A percentile compares a stretch with the other conserved stretches of the same genome.
Evolutionary conservation across 1,139 yeast species (phyloP).

Genomic region (Geotrichum bryndzae): DNA sequence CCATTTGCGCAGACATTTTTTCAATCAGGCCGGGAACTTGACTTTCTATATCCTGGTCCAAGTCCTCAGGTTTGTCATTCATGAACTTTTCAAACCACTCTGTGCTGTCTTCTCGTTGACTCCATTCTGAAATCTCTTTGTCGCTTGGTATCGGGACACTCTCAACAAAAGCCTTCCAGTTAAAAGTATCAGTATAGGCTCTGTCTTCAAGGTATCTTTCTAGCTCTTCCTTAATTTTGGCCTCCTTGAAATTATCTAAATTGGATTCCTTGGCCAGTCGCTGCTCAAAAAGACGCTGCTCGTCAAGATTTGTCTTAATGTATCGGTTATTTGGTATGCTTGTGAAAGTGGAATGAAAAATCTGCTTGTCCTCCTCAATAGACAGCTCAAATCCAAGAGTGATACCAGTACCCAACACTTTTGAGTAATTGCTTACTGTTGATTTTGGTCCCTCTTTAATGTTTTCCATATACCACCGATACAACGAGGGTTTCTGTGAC

Average conservation of each 20-base stretch:
- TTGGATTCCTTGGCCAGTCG: neutral
- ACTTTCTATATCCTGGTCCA: constrained; percentile 16
- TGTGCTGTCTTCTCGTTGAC: neutral
- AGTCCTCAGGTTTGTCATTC: constrained; percentile 10
- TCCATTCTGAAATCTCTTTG: neutral
- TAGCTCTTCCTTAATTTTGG: neutral
- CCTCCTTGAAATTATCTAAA: constrained; percentile 4
- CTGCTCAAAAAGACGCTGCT: constrained; percentile 8
- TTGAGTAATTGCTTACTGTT: constrained; percentile 15
- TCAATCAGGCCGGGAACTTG: constrained; percentile 25
- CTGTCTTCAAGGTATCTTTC: constrained; percentile 10
- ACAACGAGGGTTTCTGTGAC: neutral
- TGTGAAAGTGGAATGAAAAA: neutral
- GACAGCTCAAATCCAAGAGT: constrained; percentile 7
- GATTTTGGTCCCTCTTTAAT: neutral
- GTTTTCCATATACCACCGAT: neutral
- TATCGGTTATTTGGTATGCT: neutral
- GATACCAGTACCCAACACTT: constrained; percentile 18
- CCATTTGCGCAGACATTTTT: constrained; percentile 18
- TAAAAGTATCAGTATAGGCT: constrained; percentile 9
- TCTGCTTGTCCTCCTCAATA: constrained; percentile 4
- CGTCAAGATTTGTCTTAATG: neutral
- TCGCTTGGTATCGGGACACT: neutral
- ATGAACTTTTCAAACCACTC: neutral
- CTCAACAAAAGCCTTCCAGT: constrained; percentile 1